Conservation (phyloP, 495 filamentous ascomycete genomes). For the Penicillium bialowiezense region DNA sequence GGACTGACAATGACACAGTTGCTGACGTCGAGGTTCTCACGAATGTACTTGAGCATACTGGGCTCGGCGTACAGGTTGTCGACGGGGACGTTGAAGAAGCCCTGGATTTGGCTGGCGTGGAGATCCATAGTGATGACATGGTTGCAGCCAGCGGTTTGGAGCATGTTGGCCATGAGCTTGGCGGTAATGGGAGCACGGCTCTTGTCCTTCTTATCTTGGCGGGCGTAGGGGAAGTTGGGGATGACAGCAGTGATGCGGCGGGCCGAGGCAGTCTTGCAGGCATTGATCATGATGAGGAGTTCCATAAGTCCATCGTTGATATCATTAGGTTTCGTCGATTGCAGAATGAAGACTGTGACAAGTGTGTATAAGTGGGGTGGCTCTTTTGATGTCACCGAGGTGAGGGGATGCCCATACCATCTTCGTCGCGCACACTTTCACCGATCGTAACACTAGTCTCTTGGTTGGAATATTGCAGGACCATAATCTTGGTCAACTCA, state of each 20-base stretch:
- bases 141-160: constrained; percentile 87
- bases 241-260: constrained; percentile 89
- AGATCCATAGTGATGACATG: constrained; percentile 88
- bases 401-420: constrained; percentile 58
- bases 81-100: constrained; percentile 97
- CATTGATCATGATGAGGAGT: constrained; percentile 97
- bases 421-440: constrained; percentile 94
- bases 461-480: constrained; percentile 95
- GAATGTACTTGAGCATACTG: constrained; percentile 85
- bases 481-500: constrained; percentile 88
- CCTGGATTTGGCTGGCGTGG: constrained; percentile 63
- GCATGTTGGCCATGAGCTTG: constrained; percentile 95
- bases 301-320: constrained; percentile 99
- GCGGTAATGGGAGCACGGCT: constrained; percentile 82
- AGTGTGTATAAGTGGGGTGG: constrained; percentile 3
- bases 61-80: constrained; percentile 98
- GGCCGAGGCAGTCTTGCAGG: constrained; percentile 94
- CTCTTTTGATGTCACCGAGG: constrained; percentile 2
- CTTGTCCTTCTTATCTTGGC: constrained; percentile 99
- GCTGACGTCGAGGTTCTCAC: constrained; percentile 75
- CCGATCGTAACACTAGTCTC: constrained; percentile 96
- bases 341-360: constrained; percentile 82
- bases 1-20: constrained; percentile 95
- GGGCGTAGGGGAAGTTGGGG: constrained; percentile 98
- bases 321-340: constrained; percentile 92